These are phyloP conservation scores for Ceratocystis smalleyi DNA, from an alignment of 2,329 filamentous ascomycete species.

Conservation along the genomic window DNA sequence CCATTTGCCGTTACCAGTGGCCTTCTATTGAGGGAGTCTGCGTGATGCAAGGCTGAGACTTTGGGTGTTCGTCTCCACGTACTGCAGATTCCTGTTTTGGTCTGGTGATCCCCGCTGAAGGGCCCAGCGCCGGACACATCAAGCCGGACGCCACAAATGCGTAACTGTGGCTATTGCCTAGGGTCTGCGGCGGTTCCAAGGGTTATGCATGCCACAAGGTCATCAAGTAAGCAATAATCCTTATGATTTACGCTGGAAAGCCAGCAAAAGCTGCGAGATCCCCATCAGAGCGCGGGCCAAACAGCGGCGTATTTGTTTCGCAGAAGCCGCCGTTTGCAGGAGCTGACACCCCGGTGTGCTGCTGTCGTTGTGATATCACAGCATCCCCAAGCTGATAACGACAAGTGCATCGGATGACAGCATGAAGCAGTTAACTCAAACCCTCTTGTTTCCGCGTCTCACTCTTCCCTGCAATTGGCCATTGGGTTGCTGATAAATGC, in stretches of 20 bases:
- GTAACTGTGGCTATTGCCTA: neutral
- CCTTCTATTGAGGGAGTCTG: neutral
- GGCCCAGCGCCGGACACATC: neutral
- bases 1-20: neutral
- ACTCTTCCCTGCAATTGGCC: neutral
- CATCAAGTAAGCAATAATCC: neutral
- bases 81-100: slow-evolving; percentile 16
- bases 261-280: neutral
- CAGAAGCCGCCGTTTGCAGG: neutral
- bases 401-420: neutral
- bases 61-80: neutral
- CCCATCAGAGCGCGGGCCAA: neutral
- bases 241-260: neutral
- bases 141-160: neutral
- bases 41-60: slow-evolving; percentile 12
- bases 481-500: neutral
- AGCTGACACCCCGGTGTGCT: neutral
- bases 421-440: neutral
- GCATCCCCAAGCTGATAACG: neutral
- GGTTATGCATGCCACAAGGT: neutral
- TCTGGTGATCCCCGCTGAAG: neutral
- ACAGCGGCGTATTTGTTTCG: neutral
- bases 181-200: neutral
- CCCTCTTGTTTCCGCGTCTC: neutral
- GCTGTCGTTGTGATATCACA: neutral